A percentile compares a stretch with the other conserved stretches of the same genome.
Conservation (phyloP, 2,329 filamentous ascomycete species). For the Aspergillus sp. region DNA sequence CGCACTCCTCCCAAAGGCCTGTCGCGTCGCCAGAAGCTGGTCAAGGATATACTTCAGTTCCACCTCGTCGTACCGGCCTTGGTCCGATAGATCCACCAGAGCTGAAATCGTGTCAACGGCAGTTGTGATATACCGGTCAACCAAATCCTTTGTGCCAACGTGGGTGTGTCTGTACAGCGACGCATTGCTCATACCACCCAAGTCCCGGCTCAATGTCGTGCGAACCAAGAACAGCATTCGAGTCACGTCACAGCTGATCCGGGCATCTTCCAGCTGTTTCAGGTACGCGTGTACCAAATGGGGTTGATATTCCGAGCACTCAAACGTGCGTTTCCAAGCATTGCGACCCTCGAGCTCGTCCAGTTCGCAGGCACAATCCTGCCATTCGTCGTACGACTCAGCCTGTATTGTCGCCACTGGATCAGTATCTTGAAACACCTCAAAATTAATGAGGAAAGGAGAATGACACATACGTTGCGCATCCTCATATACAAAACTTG, state of each 20-base stretch:
- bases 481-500: constrained; percentile 57
- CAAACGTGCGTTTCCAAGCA: constrained; percentile 64
- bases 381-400: constrained; percentile 63
- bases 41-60: constrained; percentile 57
- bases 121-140: constrained; percentile 79
- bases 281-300: constrained; percentile 62
- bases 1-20: constrained; percentile 78
- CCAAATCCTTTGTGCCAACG: constrained; percentile 75
- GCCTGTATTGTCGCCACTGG: constrained; percentile 43
- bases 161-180: constrained; percentile 76
- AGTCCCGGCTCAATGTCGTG: constrained; percentile 67
- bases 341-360: constrained; percentile 74
- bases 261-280: constrained; percentile 64
- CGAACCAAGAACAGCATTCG: constrained; percentile 74
- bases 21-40: constrained; percentile 61
- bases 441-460: background rate
- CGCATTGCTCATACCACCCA: constrained; percentile 79
- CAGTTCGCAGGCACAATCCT: constrained; percentile 63
- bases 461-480: constrained; percentile 50
- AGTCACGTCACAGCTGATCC: constrained; percentile 60
- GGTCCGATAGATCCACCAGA: constrained; percentile 56
- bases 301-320: constrained; percentile 63
- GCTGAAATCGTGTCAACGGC: constrained; percentile 65
- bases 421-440: constrained; percentile 3
- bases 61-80: constrained; percentile 44